Conservation (phyloP, 192 early-diverging fungal genomes). For the Coemansia sp. region DNA sequence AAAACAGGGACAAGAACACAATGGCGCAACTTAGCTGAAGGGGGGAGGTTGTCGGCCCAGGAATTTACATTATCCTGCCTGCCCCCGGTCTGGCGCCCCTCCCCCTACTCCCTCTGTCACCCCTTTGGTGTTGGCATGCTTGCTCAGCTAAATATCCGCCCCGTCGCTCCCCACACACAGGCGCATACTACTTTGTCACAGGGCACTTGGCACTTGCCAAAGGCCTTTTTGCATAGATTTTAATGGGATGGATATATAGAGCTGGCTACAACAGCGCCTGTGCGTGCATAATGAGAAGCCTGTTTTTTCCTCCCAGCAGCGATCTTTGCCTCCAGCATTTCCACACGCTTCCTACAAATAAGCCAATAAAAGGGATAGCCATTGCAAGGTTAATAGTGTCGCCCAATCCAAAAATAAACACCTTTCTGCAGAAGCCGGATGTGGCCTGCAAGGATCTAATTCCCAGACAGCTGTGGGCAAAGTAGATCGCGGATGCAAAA, state of each 20-base stretch:
- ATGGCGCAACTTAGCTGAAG: background rate
- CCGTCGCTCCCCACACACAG: background rate
- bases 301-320: slow-evolving; percentile 15
- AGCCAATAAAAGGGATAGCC: background rate
- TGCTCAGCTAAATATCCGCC: background rate
- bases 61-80: background rate
- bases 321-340: slow-evolving; percentile 43
- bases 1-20: background rate
- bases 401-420: background rate
- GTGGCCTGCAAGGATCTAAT: background rate
- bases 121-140: background rate
- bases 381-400: background rate
- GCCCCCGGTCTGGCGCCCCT: slow-evolving; percentile 1
- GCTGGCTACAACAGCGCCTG: background rate
- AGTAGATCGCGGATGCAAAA: background rate
- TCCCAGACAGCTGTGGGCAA: background rate
- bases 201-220: background rate
- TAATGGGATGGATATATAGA: background rate
- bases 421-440: background rate
- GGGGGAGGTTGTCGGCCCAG: background rate
- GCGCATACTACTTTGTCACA: background rate
- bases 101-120: background rate
- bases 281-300: slow-evolving; percentile 1
- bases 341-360: slow-evolving; percentile 33
- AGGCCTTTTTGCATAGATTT: background rate